These are phyloP conservation scores for Eurotiales sp. DNA, from an alignment of 2,329 filamentous ascomycete species.

Conservation along the genomic window DNA sequence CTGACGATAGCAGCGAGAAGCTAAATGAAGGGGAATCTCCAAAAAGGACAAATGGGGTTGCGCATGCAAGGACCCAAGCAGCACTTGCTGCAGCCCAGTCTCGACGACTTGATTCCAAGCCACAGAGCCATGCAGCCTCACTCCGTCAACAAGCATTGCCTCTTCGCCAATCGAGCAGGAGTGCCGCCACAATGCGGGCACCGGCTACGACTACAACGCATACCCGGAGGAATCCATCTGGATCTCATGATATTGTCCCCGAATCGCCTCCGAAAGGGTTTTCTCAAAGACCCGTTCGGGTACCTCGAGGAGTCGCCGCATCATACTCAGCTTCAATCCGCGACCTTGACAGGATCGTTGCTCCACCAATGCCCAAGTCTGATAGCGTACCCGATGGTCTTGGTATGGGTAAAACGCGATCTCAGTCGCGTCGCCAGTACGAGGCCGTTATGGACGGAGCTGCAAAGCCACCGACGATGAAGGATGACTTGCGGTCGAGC, in stretches of 20 bases:
- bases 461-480: slow-evolving; percentile 14
- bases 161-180: slow-evolving; percentile 28
- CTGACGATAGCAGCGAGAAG: slow-evolving; percentile 25
- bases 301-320: slow-evolving; percentile 31
- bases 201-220: slow-evolving; percentile 13
- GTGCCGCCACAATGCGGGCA: slow-evolving; percentile 22
- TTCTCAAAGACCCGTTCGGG: slow-evolving; percentile 37
- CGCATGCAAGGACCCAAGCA: slow-evolving; percentile 33
- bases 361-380: slow-evolving; percentile 28
- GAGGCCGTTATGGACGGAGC: slow-evolving; percentile 26
- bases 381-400: slow-evolving; percentile 30
- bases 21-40: slow-evolving; percentile 26
- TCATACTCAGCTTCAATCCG: slow-evolving; percentile 33
- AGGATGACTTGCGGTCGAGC: slow-evolving; percentile 23
- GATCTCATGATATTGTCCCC: slow-evolving; percentile 2
- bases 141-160: slow-evolving; percentile 44
- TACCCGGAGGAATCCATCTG: slow-evolving; percentile 8
- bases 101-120: slow-evolving; percentile 31
- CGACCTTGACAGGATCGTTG: slow-evolving; percentile 25
- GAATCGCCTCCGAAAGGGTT: slow-evolving; percentile 29
- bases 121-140: slow-evolving; percentile 45
- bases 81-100: slow-evolving; percentile 40
- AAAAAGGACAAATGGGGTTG: slow-evolving; percentile 17
- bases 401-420: slow-evolving; percentile 40
- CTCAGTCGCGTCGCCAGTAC: slow-evolving; percentile 35